phyloP scores from a whole-genome alignment of 1,139 yeast species.

The Saccharomyces hybrid region DNA sequence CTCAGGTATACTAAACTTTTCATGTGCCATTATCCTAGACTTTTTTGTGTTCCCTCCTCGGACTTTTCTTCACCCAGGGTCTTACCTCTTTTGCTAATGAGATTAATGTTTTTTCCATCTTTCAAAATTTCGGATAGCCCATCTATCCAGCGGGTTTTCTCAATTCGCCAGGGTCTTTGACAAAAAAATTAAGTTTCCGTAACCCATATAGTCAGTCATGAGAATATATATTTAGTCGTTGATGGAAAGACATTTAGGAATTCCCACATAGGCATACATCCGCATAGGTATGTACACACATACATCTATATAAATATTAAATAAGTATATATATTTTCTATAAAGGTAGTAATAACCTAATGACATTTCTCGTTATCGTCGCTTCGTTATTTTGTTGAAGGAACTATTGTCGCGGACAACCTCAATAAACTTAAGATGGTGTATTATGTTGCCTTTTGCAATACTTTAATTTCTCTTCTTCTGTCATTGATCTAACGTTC shows the following conservation, averaged over 20 bases:
- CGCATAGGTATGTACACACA: background rate
- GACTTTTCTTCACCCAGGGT: background rate
- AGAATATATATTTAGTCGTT: background rate
- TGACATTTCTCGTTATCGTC: background rate
- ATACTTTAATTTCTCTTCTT: constrained; percentile 27
- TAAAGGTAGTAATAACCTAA: background rate
- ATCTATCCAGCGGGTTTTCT: background rate
- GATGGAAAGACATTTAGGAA: background rate
- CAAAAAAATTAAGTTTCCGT: background rate
- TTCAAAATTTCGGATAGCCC: background rate
- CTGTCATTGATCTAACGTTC: constrained; percentile 26
- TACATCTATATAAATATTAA: background rate
- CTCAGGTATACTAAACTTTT: constrained; percentile 26
- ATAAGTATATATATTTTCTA: background rate
- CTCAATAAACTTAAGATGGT: background rate
- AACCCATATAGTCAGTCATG: background rate
- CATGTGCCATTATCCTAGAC: constrained; percentile 18
- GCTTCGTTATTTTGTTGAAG: background rate
- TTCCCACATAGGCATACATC: background rate
- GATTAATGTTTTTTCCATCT: background rate
- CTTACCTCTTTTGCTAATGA: background rate
- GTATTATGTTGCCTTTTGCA: constrained; percentile 25
- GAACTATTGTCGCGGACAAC: background rate
- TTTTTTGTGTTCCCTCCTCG: background rate
- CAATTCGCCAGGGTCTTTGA: background rate